Conservation (phyloP, 768 basidiomycete genomes). For the Galerina sulciceps region DNA sequence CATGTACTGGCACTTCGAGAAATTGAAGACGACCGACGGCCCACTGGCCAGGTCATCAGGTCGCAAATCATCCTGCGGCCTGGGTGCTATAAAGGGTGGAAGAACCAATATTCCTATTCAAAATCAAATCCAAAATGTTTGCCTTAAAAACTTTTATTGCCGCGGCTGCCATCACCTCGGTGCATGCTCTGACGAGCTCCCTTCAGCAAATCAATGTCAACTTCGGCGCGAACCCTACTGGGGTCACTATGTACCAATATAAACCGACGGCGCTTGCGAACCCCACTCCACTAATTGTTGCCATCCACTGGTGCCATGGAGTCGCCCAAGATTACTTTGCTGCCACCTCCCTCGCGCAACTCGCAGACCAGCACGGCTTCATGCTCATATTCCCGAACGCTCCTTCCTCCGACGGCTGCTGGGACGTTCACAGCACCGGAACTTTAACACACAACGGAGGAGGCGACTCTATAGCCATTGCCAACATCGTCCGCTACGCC, state of each 20-base stretch:
- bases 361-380: conserved; percentile 54
- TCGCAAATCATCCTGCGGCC: too few species aligned
- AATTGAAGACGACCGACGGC: too few species aligned
- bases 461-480: conserved; percentile 57
- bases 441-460: conserved; percentile 60
- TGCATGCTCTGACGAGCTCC: conserved; percentile 16
- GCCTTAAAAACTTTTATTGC: conserved; percentile 9
- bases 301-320: conserved; percentile 56
- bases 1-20: too few species aligned
- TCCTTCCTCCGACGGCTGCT: conserved; percentile 48
- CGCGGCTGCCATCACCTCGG: conserved; percentile 1
- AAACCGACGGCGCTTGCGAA: conserved; percentile 39
- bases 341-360: conserved; percentile 49
- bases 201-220: conserved; percentile 42
- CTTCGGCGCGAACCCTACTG: conserved; percentile 57
- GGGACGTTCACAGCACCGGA: conserved; percentile 51
- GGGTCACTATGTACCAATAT: conserved; percentile 51
- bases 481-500: conserved; percentile 48
- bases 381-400: conserved; percentile 55
- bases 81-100: too few species aligned
- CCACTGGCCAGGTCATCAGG: too few species aligned
- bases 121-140: conserved; percentile 9
- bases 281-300: conserved; percentile 50
- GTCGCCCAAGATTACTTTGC: conserved; percentile 55
- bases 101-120: too few species aligned